Base-by-base conservation (phyloP, 768 basidiomycete species). In the Grammothele lineata region DNA sequence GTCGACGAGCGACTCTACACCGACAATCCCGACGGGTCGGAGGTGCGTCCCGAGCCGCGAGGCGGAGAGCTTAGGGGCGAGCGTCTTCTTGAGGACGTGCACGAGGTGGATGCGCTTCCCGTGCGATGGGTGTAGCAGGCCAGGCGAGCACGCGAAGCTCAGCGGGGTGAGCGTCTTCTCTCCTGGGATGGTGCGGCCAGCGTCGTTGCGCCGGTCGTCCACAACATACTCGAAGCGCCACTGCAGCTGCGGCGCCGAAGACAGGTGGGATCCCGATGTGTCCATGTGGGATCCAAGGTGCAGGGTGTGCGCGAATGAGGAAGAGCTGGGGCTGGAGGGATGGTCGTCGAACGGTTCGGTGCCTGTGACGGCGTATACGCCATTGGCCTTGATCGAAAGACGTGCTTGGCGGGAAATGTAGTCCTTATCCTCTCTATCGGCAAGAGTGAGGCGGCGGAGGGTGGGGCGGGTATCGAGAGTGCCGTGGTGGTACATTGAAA, bases 161-260 rank as follows among this genome's bases (percentile, higher is more conserved):
- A 91, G 63, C 3, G 89, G 89, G 1, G 80, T 85, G 46, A 90
- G 58, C 2, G 70, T 71, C 67, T 85, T 87, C 66, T 92, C 91
- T 14, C 85, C 86, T 35, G 40, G 37, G 2, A 34, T 37, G 14
- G 32, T 5, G 9, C 40, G 27, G 12, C 33, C 39, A 6, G 62
- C 61, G 19, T 77, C 71, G 19, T 66, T 65, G 43, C 69, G 64
- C 25, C 79, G 72, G 53, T 88, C 81, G 33, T 78, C 76, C 9
- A 93, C 85, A 25, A 81, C 58, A 60, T 93, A 93, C 45, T 87
- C 85, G 53, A 93, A 85, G 46, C 78, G 78, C 92, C 91, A 92
- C 19, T 68, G 67, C 15, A 88, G 66, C 47, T 74, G 78, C 10
- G 56, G 53, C 11, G 60, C 54, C 5, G 51, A 43, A 15, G 40